Base-by-base conservation (phyloP, 129 eudicot genomes). In the Pittosporum tobira region DNA sequence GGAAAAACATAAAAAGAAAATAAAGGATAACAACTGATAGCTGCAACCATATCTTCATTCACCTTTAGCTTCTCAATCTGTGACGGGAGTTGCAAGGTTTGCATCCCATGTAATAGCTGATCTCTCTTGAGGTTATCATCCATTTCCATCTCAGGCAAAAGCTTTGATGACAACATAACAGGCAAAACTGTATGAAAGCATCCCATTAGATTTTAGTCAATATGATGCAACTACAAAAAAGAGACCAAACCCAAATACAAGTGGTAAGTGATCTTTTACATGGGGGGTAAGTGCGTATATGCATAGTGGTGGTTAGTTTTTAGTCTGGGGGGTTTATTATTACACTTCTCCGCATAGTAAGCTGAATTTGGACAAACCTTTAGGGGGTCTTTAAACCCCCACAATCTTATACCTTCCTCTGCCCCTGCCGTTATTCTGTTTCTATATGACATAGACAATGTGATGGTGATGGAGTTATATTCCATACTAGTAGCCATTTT, bases 91-190 rank as follows among this genome's bases (percentile, higher is more conserved):
- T 95, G 80, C 49, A 83, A 72, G 65, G 77, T 80, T 57, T 91
- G 99, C 96, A 91, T 81, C 44, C 85, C 94, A 34, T 77, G 85
- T 57, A 91, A 77, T 71, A 91, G 64, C 70, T 86, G 96, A 44
- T 91, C 99, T 72, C 87, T 73, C 77, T 91, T 91, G 49, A 78
- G 54, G 63, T 76, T 81, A 73, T 91, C 96, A 26, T 83, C 99
- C 45, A 73, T 70, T 80, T 91, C 99, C 75, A 91, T 83, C 88
- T 91, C 99, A 23, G 96, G 96, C 63, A 91, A 65, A 61, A 91
- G 84, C 83, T 91, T 91, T 21, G 99, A 83, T 18, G 99, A 87
- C 78, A 91, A 71, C 99, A 91, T 91, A 43, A 87, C 94, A 58
- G 99, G 99, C 54, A 91, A 76, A 61, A 91, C 99, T 87, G 75